Base-by-base conservation (phyloP, 768 basidiomycete genomes). In the Russula sp. region DNA sequence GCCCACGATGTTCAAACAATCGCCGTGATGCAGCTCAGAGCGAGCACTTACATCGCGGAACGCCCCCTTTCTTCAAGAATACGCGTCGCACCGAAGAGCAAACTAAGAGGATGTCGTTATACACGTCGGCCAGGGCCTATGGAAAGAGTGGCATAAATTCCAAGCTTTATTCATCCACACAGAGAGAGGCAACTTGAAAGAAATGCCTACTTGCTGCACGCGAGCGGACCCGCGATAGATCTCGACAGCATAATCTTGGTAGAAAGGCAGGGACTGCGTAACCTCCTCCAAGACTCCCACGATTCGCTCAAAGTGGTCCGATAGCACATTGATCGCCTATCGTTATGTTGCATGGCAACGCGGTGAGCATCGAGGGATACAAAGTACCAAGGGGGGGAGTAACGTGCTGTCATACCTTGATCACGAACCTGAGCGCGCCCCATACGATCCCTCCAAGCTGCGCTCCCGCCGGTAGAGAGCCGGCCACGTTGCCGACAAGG, bases 121-220 rank as follows among this genome's bases (percentile, higher is more conserved):
- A 61, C 31, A 61, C 59, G 34, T 47, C 59, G 9, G 59, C 59
- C 34, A 61, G 34, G 10, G 50, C 51, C 59, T 61, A 20, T 34
- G 27, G 27, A 55, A 27, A 39, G 20, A 4, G 32, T 16, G 16
- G 14, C 22, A 20, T 11, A 18, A 42, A 27, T 45, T 31, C 16
- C 14, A 44, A 10, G 27, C 18, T 1, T 51, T 18, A 20, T 27
- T 32, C 4, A 4, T 5, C 50, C n/a, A 3, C 10, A 35, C 3
- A 16, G 45, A 35, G 34, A 3, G 27, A 27, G 27, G 27, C 27
- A 31, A 31, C 16, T 2, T 8, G 31, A n/a, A 45, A 14, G 18
- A 5, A 40, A 14, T 5, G 39, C 50, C 8, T 39, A 61, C 59
- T 45, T 61, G 50, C 6, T 44, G 50, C 11, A 61, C 59, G 34